phyloP scores from a whole-genome alignment of 2,329 filamentous ascomycete genomes.

The Aureobasidium sp. region DNA sequence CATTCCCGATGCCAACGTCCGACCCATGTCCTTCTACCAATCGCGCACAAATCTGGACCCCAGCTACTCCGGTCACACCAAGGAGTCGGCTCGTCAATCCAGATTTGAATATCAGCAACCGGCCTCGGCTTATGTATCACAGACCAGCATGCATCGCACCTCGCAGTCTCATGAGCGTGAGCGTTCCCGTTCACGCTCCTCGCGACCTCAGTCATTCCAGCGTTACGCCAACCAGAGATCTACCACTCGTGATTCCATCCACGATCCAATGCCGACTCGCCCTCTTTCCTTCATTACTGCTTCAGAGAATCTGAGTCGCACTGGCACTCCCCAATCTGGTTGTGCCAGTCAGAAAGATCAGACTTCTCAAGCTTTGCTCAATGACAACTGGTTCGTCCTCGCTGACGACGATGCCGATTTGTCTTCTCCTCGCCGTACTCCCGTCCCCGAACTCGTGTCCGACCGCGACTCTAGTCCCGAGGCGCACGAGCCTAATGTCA shows the following conservation, averaged over 20 bases:
- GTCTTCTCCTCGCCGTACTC: conserved; percentile 19
- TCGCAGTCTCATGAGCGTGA: conserved; percentile 5
- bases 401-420: conserved; percentile 25
- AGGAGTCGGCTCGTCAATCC: conserved; percentile 38
- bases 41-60: conserved; percentile 59
- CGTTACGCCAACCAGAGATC: conserved; percentile 4
- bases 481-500: conserved; percentile 4
- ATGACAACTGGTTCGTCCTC: conserved; percentile 43
- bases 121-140: background rate
- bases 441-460: conserved; percentile 19
- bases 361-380: conserved; percentile 32
- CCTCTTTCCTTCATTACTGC: conserved; percentile 15
- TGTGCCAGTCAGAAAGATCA: conserved; percentile 20
- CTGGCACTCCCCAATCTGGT: conserved; percentile 10
- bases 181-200: conserved; percentile 12
- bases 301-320: background rate
- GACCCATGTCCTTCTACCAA: conserved; percentile 69
- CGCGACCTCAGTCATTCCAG: conserved; percentile 15
- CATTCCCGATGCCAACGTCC: conserved; percentile 32
- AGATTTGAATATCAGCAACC: conserved; percentile 41
- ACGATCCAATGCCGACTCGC: conserved; percentile 15
- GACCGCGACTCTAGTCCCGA: conserved; percentile 23
- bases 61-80: conserved; percentile 45
- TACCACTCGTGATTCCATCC: background rate
- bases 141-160: conserved; percentile 22